These are phyloP conservation scores for Coemansia sp. DNA, from an alignment of 192 early-diverging fungal genomes.

Conservation along the genomic window DNA sequence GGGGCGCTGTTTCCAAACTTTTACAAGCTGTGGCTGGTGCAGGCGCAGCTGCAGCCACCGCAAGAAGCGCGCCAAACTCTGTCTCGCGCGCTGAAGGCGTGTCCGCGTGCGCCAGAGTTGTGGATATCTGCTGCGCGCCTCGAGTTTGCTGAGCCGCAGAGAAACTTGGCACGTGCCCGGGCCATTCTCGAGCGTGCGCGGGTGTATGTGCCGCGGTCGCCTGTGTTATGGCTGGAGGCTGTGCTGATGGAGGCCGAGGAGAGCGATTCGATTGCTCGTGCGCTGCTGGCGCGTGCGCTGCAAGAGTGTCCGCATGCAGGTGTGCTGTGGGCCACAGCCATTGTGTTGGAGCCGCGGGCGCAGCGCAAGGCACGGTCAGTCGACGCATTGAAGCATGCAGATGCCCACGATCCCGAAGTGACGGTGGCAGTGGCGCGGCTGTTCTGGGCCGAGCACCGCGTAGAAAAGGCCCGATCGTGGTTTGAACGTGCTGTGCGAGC, in stretches of 20 bases:
- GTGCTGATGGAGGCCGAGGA: slow-evolving; percentile 53
- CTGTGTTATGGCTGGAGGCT: slow-evolving; percentile 86
- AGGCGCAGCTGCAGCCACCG: slow-evolving; percentile 81
- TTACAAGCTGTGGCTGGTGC: slow-evolving; percentile 94
- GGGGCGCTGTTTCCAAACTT: slow-evolving; percentile 69
- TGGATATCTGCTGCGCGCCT: slow-evolving; percentile 82
- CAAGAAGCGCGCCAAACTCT: slow-evolving; percentile 71
- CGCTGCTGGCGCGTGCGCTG: slow-evolving; percentile 81
- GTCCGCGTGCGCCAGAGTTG: slow-evolving; percentile 71
- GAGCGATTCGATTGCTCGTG: slow-evolving; percentile 67
- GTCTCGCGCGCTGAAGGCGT: slow-evolving; percentile 69
- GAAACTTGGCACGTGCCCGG: slow-evolving; percentile 68
- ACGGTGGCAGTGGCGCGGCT: slow-evolving; percentile 80
- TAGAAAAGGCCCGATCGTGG: slow-evolving; percentile 94
- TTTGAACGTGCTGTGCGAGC: slow-evolving; percentile 78
- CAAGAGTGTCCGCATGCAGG: slow-evolving; percentile 91
- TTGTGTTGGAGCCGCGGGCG: slow-evolving; percentile 80
- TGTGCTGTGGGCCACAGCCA: slow-evolving; percentile 82
- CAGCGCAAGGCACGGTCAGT: slow-evolving; percentile 83
- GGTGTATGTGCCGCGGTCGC: slow-evolving; percentile 74
- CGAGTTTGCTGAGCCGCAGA: slow-evolving; percentile 59
- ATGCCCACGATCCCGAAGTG: slow-evolving; percentile 74
- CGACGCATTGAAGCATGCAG: slow-evolving; percentile 91
- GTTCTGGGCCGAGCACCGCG: slow-evolving; percentile 91
- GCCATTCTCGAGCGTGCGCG: slow-evolving; percentile 83